Percentiles rank a stretch among this genome's conserved stretches.
Conservation (phyloP, 768 basidiomycete genomes). For the Asterophora lycoperdoides region DNA sequence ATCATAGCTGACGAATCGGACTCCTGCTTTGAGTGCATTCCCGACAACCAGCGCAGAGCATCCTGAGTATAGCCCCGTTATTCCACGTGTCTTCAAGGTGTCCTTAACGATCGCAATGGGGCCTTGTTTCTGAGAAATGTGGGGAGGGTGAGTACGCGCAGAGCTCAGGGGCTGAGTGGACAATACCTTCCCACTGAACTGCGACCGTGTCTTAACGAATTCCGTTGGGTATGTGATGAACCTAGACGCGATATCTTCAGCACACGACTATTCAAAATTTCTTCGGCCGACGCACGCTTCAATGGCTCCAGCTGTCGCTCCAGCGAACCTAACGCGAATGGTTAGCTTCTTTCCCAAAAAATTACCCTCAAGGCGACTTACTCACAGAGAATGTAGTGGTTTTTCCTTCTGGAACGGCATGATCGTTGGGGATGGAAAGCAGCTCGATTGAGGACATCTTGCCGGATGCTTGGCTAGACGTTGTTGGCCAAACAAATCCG, state of each 20-base stretch:
- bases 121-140: constrained; percentile 43
- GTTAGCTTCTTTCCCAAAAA: neutral
- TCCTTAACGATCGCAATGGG: constrained; percentile 71
- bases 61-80: constrained; percentile 89
- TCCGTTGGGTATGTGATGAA: constrained; percentile 88
- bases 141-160: neutral
- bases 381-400: constrained; percentile 72
- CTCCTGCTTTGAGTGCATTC: constrained; percentile 92
- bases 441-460: neutral
- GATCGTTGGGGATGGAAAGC: neutral
- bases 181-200: constrained; percentile 74
- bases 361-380: neutral
- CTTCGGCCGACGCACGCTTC: constrained; percentile 64
- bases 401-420: constrained; percentile 69
- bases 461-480: constrained; percentile 5
- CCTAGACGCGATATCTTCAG: constrained; percentile 33
- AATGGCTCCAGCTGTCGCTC: constrained; percentile 86
- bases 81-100: constrained; percentile 71
- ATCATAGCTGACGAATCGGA: constrained; percentile 93
- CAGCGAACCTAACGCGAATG: constrained; percentile 54
- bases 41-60: constrained; percentile 87
- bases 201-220: constrained; percentile 90
- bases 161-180: neutral
- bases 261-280: constrained; percentile 33
- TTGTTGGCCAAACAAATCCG: constrained; percentile 8